Conservation (phyloP, 345 rosid genomes). For the Salix arbutifolia region DNA sequence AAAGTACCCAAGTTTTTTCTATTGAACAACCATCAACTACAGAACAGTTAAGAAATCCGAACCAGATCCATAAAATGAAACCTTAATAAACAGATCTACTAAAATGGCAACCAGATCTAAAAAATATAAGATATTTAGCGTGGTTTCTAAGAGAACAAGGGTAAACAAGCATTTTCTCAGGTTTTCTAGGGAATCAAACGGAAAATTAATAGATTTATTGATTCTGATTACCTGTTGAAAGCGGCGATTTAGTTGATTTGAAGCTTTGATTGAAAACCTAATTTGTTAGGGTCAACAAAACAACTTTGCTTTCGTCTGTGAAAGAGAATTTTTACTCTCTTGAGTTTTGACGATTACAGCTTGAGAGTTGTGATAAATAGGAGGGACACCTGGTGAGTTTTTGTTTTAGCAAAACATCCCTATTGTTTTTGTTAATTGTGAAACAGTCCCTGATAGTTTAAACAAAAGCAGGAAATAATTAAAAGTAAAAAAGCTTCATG, state of each 20-base stretch:
- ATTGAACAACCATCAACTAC: neutral
- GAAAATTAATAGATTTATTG: neutral
- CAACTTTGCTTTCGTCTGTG: neutral
- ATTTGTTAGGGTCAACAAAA: neutral
- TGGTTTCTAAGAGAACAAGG: neutral
- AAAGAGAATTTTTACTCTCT: neutral
- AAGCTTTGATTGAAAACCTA: neutral
- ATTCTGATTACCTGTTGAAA: neutral
- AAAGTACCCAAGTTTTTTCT: neutral
- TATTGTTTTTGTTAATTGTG: neutral
- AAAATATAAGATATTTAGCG: neutral
- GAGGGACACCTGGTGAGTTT: neutral
- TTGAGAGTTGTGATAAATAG: neutral
- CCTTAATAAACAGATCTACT: constrained; percentile 7
- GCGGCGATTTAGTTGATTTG: neutral
- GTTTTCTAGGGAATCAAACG: neutral
- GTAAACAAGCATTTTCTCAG: neutral
- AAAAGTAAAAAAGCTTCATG: no score
- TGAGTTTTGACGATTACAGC: neutral
- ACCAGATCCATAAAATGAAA: neutral
- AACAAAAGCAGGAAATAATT: neutral
- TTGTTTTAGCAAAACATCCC: neutral
- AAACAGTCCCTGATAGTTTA: neutral
- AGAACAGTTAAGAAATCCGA: neutral
- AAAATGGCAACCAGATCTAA: constrained; percentile 17